phyloP scores from a whole-genome alignment of 106 monocot genomes.

The Chionographis japonica region DNA sequence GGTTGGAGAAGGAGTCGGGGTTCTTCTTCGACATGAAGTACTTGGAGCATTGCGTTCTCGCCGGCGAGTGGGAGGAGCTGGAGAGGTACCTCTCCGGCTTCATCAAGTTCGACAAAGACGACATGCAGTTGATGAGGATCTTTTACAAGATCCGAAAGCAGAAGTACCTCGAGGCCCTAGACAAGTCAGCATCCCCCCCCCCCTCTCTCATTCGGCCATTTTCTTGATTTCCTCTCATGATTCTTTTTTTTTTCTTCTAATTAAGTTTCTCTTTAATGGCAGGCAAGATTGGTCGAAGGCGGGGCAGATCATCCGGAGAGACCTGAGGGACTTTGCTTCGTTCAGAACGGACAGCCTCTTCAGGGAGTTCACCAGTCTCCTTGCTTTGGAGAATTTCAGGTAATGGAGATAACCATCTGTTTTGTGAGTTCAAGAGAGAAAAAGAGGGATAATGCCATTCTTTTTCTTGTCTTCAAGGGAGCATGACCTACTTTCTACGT shows the following conservation, averaged over 20 bases:
- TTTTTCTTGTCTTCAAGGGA: constrained; percentile 25
- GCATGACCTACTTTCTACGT: constrained; percentile 59
- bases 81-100: constrained; percentile 52
- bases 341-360: constrained; percentile 44
- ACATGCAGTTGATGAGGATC: constrained; percentile 62
- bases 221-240: neutral
- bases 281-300: constrained; percentile 56
- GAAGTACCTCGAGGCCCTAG: constrained; percentile 61
- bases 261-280: neutral
- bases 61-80: constrained; percentile 52
- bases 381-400: constrained; percentile 46
- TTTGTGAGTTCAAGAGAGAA: neutral
- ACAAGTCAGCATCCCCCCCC: constrained; percentile 19
- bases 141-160: constrained; percentile 62
- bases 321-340: constrained; percentile 51
- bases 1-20: constrained; percentile 62
- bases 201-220: neutral
- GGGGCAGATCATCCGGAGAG: constrained; percentile 54
- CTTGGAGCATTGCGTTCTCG: constrained; percentile 43
- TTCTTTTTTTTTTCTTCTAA: neutral
- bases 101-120: constrained; percentile 53
- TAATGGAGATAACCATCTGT: neutral
- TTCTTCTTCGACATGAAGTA: constrained; percentile 65
- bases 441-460: too few species aligned
- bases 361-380: constrained; percentile 53